phyloP scores from a whole-genome alignment of 2,329 filamentous ascomycete genomes.

The Cladophialophora carrionii region DNA sequence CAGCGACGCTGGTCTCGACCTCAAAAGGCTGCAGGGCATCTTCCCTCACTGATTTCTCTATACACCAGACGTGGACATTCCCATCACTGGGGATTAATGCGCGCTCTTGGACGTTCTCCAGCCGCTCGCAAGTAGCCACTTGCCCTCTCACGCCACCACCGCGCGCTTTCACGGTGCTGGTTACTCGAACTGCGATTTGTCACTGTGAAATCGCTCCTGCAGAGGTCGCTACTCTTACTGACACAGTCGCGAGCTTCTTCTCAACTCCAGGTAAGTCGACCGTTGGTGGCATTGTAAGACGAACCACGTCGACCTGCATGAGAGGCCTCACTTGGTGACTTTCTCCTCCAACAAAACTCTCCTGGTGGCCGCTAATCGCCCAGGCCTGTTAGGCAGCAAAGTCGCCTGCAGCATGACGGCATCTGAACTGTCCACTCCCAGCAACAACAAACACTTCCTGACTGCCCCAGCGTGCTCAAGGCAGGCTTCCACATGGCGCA shows the following conservation, averaged over 20 bases:
- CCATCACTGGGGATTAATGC: neutral
- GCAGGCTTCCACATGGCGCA: slow-evolving; percentile 12
- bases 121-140: neutral
- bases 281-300: slow-evolving; percentile 1
- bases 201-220: neutral
- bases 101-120: neutral
- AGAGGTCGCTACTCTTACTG: neutral
- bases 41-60: slow-evolving; percentile 9
- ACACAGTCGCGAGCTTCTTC: neutral
- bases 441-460: slow-evolving; percentile 3
- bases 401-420: slow-evolving; percentile 31
- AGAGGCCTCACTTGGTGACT: slow-evolving; percentile 28
- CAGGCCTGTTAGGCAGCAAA: slow-evolving; percentile 32
- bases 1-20: slow-evolving; percentile 11
- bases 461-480: neutral
- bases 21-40: neutral
- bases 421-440: slow-evolving; percentile 15
- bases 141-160: neutral
- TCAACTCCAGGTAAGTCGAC: slow-evolving; percentile 9
- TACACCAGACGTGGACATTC: neutral
- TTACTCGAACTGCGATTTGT: slow-evolving; percentile 6
- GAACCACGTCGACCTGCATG: slow-evolving; percentile 30
- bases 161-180: neutral
- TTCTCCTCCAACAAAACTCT: slow-evolving; percentile 14
- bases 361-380: slow-evolving; percentile 6